Evolutionary conservation across 345 rosid genomes (phyloP).

Genomic region (Eucalyptus pauciflora): DNA sequence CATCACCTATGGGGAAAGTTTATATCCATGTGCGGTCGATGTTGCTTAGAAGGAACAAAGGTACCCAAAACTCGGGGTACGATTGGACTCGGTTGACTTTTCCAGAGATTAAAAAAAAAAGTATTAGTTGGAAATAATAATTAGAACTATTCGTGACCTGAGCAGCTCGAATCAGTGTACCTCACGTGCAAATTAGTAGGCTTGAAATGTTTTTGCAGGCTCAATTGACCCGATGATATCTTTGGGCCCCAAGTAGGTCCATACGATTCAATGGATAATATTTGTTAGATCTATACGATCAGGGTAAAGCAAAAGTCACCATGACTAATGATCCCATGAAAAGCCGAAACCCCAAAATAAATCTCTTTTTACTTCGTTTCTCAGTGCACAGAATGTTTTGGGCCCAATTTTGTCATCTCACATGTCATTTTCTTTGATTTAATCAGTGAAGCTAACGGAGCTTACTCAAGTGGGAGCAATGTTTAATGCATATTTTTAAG

Average conservation of each 20-base stretch:
- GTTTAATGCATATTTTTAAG: neutral
- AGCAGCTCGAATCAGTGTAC: neutral
- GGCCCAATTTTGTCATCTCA: neutral
- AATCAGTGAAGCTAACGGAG: neutral
- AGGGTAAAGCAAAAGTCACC: neutral
- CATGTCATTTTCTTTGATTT: neutral
- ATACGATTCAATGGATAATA: neutral
- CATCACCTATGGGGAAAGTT: neutral
- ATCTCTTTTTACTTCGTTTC: neutral
- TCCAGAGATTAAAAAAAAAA: neutral
- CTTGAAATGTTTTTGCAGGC: neutral
- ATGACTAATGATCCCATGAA: neutral
- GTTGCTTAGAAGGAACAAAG: neutral
- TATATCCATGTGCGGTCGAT: neutral
- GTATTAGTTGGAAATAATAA: neutral
- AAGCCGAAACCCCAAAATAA: neutral
- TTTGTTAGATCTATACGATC: neutral
- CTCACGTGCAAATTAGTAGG: neutral
- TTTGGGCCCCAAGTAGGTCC: neutral
- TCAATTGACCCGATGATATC: neutral
- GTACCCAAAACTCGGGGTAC: neutral
- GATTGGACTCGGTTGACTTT: neutral
- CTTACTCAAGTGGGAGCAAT: neutral
- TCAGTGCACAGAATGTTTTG: accelerated
- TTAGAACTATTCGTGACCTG: neutral